Conservation (phyloP, 2,329 filamentous ascomycete species). For the Aquanectria penicillioides region DNA sequence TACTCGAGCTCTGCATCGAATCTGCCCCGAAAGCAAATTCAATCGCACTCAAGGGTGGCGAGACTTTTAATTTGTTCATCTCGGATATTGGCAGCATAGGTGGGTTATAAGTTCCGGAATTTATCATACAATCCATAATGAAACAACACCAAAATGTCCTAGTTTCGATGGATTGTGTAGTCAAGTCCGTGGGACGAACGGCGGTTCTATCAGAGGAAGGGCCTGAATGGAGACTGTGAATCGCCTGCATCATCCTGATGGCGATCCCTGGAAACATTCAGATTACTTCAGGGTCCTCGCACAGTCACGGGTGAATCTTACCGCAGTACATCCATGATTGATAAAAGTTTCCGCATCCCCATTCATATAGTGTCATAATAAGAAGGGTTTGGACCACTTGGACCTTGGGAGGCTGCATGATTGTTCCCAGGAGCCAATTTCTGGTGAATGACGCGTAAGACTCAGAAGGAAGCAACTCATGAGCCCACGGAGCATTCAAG, state of each 20-base stretch:
- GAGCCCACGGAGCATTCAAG: background rate
- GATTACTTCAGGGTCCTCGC: background rate
- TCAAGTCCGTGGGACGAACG: slow-evolving; percentile 38
- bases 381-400: slow-evolving; percentile 47
- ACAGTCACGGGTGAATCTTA: background rate
- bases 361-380: slow-evolving; percentile 50
- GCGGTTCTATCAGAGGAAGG: slow-evolving; percentile 24
- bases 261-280: slow-evolving; percentile 39
- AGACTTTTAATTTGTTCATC: slow-evolving; percentile 42
- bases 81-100: slow-evolving; percentile 45
- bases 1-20: background rate
- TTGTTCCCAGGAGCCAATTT: background rate
- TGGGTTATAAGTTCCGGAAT: slow-evolving; percentile 49
- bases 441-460: background rate
- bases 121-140: slow-evolving; percentile 53
- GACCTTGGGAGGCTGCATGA: slow-evolving; percentile 6
- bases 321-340: slow-evolving; percentile 53
- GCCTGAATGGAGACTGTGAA: slow-evolving; percentile 38
- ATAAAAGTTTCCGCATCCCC: slow-evolving; percentile 51
- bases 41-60: slow-evolving; percentile 38
- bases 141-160: slow-evolving; percentile 55
- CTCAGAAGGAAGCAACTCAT: background rate
- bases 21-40: slow-evolving; percentile 50
- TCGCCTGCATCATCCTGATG: slow-evolving; percentile 51
- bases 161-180: slow-evolving; percentile 43